These are phyloP conservation scores for Sequoiadendron giganteum DNA, from an alignment of 75 land plant genomes.

Conservation along the genomic window DNA sequence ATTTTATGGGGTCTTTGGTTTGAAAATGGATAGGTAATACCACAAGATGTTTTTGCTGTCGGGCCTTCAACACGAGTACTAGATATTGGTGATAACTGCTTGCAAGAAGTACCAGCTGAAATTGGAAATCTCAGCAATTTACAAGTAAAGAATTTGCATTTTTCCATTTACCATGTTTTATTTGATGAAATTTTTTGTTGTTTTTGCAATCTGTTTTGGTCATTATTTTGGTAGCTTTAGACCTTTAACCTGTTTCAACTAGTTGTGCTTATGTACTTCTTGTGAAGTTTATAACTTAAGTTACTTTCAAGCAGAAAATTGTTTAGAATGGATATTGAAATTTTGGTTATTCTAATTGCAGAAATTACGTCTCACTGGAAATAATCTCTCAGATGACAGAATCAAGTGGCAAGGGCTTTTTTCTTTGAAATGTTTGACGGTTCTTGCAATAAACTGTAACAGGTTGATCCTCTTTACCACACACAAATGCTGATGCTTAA, in stretches of 20 bases:
- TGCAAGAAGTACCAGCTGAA: conserved; percentile 47
- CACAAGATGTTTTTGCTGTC: conserved; percentile 73
- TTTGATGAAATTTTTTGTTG: not conserved
- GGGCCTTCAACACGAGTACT: conserved; percentile 53
- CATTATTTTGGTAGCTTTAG: not conserved
- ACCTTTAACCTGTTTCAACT: not conserved
- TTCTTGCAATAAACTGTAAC: conserved; percentile 56
- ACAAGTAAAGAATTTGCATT: conserved; percentile 30
- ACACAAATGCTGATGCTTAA: not conserved
- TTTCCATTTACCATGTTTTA: not conserved
- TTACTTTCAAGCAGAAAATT: not conserved
- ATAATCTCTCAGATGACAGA: conserved; percentile 48
- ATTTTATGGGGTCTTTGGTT: not conserved
- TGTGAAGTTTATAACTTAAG: not conserved
- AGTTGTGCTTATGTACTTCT: not conserved
- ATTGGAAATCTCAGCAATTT: conserved; percentile 42
- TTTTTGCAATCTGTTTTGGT: not conserved
- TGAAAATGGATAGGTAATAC: conserved; percentile 45
- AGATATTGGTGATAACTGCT: conserved; percentile 59
- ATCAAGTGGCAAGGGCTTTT: conserved; percentile 64
- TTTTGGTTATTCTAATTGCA: conserved; percentile 26
- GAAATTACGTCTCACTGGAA: conserved; percentile 62
- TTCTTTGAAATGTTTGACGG: conserved; percentile 42
- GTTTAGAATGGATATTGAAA: not conserved
- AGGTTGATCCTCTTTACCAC: conserved; percentile 36